phyloP scores from a whole-genome alignment of 2,329 filamentous ascomycete genomes.

The Cladosporium sp. region DNA sequence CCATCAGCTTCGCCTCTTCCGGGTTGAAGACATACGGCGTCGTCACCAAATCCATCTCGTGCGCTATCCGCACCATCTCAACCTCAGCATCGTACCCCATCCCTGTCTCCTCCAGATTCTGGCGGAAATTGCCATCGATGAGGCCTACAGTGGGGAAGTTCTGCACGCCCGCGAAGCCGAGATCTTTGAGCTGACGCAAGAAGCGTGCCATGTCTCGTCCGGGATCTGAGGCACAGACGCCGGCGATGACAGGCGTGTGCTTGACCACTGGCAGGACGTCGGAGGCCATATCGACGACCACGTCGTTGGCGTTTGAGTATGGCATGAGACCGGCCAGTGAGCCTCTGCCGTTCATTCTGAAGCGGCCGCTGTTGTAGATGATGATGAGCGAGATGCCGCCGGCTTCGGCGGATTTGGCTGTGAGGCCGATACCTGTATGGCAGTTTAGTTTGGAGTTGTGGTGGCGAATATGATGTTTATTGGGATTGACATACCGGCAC shows the following conservation, averaged over 20 bases:
- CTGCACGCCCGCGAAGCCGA: conserved; percentile 70
- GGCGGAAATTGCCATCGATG: conserved; percentile 68
- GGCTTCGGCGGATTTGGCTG: conserved; percentile 69
- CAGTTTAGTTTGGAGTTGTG: background rate
- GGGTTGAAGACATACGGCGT: conserved; percentile 70
- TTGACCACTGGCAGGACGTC: conserved; percentile 68
- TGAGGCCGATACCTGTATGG: conserved; percentile 63
- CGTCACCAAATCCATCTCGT: conserved; percentile 62
- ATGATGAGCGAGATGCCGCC: conserved; percentile 71
- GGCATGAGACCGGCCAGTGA: conserved; percentile 71
- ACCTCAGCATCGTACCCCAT: conserved; percentile 71
- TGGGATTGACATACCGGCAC: conserved; percentile 51
- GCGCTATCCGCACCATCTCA: conserved; percentile 64
- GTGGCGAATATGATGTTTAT: background rate
- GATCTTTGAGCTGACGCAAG: conserved; percentile 59
- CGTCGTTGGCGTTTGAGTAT: conserved; percentile 69
- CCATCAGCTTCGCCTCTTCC: conserved; percentile 64
- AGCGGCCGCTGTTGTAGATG: conserved; percentile 72
- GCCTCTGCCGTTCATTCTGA: conserved; percentile 71
- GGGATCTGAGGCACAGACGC: conserved; percentile 71
- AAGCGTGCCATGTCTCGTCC: conserved; percentile 65
- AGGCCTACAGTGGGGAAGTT: conserved; percentile 75
- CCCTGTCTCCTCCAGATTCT: conserved; percentile 69
- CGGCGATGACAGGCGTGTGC: conserved; percentile 67
- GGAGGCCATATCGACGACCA: conserved; percentile 69